Base-by-base conservation (phyloP, 192 early-diverging fungal genomes). In the Linnemannia elongata region DNA sequence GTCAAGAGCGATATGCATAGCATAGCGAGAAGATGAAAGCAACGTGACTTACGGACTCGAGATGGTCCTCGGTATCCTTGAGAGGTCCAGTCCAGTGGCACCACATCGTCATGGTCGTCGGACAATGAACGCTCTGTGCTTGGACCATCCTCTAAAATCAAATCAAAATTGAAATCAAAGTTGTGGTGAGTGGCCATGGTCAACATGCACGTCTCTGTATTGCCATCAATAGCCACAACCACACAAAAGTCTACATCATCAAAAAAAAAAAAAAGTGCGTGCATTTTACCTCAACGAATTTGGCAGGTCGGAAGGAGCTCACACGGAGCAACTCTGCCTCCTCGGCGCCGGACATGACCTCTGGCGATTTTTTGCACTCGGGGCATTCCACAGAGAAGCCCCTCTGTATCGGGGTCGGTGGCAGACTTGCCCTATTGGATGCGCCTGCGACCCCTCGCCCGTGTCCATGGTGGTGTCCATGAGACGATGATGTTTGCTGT, bases 21-120 rank as follows among this genome's bases (percentile, higher is more conserved):
- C 6, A 24, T 8, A 60, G 38, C 4, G 38, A 38, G 20, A 63
- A 1, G 54, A 36, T 0, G 30, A 57, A 5, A 39, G 35, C 33
- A 35, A 52, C 18, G 36, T 27, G 0, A 57, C 33, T 75, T 75
- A 81, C 79, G 33, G 70, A 54, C 24, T n/a, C 47, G 47, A 82
- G 80, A 76, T 82, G 80, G 36, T 69, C 22, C 3, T 71, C 36
- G 35, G 75, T 47, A 17, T 82, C 80, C 57, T 70, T 57, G 49
- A 82, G 54, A 38, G 63, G 36, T 57, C 80, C 80, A 45, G 20
- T 57, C 80, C 80, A 82, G 27, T 82, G 80, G 35, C 80, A 82
- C 7, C 74, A 82, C 42, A 74, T 82, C 33, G 47, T 6, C 80
- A 71, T 82, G 10, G 80, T 70, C 20, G 80, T 82, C 6, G 74